Evolutionary conservation across 129 eudicot species (phyloP).

Genomic region (Ambrosia artemisiifolia): DNA sequence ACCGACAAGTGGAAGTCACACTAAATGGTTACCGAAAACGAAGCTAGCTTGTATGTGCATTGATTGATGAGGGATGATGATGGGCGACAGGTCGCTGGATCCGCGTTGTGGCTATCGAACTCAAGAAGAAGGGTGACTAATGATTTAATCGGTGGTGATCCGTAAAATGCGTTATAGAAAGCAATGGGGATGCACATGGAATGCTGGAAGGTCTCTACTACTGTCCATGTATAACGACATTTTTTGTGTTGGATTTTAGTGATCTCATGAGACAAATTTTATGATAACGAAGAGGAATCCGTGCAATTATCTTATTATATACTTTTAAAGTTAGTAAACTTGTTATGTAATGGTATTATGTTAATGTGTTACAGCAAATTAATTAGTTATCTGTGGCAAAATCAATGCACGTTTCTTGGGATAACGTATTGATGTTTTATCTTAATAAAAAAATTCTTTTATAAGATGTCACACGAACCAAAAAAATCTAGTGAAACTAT

Average conservation of each 20-base stretch:
- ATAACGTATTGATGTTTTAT: too few species aligned
- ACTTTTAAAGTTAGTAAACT: background rate
- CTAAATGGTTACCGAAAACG: background rate
- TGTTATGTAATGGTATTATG: background rate
- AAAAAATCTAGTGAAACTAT: too few species aligned
- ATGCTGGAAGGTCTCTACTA: slow-evolving; percentile 24
- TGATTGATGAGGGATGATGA: background rate
- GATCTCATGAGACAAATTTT: slow-evolving; percentile 13
- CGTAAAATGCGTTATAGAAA: slow-evolving; percentile 5
- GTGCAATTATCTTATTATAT: background rate
- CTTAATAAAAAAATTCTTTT: too few species aligned
- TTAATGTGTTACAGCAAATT: background rate
- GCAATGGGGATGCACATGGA: slow-evolving; percentile 32
- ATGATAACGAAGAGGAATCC: slow-evolving; percentile 11
- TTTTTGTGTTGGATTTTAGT: slow-evolving; percentile 12
- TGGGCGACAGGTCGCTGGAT: background rate
- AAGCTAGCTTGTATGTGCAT: background rate
- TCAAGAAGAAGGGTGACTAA: background rate
- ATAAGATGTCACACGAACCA: too few species aligned
- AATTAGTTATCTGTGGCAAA: background rate
- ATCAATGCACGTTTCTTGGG: too few species aligned
- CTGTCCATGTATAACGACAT: slow-evolving; percentile 27
- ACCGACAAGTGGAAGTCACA: background rate
- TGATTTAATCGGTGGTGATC: slow-evolving; percentile 20
- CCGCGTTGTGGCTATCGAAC: background rate